Evolutionary conservation across 1,139 yeast genomes (phyloP).

Genomic region (Candida gigantensis): DNA sequence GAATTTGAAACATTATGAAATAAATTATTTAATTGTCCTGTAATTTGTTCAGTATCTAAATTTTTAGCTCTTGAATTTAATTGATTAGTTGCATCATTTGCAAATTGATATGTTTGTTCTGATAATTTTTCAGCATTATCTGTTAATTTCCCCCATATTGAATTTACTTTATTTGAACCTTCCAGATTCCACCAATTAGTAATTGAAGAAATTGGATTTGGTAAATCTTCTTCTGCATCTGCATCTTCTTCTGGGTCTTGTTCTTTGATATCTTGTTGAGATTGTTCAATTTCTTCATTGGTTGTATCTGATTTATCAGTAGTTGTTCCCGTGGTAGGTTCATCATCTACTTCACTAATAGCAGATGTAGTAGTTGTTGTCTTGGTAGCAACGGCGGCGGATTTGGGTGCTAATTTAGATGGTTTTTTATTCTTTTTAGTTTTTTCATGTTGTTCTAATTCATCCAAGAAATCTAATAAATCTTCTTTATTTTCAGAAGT

Average conservation of each 20-base stretch:
- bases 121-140: slow-evolving; percentile 44
- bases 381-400: too few species aligned
- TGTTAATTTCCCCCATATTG: slow-evolving; percentile 62
- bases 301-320: slow-evolving; percentile 15
- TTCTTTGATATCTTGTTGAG: slow-evolving; percentile 5
- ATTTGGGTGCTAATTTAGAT: slow-evolving; percentile 8
- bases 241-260: too few species aligned
- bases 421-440: slow-evolving; percentile 30
- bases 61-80: slow-evolving; percentile 43
- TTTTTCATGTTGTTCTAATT: slow-evolving; percentile 57
- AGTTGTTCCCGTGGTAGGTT: slow-evolving; percentile 13
- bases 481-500: slow-evolving; percentile 49
- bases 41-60: slow-evolving; percentile 32
- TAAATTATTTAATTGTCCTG: slow-evolving; percentile 38
- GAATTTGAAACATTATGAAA: slow-evolving; percentile 42
- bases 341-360: slow-evolving; percentile 6
- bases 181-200: slow-evolving; percentile 81
- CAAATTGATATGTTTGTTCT: slow-evolving; percentile 47
- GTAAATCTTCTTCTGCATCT: slow-evolving; percentile 14
- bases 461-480: slow-evolving; percentile 83
- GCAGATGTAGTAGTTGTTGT: too few species aligned
- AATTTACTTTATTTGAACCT: slow-evolving; percentile 75
- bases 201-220: slow-evolving; percentile 68
- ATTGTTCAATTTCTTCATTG: slow-evolving; percentile 12
- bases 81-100: slow-evolving; percentile 45